phyloP scores from a whole-genome alignment of 2,329 filamentous ascomycete genomes.

The Phialophora chinensis region DNA sequence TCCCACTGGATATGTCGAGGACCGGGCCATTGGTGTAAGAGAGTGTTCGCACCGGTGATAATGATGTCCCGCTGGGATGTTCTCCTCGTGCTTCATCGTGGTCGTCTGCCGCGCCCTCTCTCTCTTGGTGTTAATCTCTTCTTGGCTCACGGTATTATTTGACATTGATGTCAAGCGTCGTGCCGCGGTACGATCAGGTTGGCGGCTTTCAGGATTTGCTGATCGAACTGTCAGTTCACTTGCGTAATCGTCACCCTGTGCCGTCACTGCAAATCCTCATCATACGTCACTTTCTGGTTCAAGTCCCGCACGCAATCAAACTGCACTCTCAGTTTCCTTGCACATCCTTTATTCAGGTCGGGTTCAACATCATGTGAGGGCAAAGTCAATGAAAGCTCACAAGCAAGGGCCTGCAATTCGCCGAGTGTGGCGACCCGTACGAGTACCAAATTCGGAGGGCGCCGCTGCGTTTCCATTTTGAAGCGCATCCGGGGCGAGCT shows the following conservation, averaged over 20 bases:
- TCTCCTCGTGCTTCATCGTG: slow-evolving; percentile 26
- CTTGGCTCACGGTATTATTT: background rate
- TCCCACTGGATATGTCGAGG: background rate
- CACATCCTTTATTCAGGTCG: background rate
- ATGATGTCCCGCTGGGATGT: slow-evolving; percentile 21
- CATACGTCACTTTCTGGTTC: slow-evolving; percentile 1
- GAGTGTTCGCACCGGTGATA: slow-evolving; percentile 7
- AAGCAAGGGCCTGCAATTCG: background rate
- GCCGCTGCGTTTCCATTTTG: background rate
- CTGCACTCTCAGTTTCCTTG: background rate
- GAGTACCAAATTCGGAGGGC: background rate
- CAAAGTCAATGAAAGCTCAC: background rate
- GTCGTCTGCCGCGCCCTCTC: background rate
- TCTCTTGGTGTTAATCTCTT: background rate
- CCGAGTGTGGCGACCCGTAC: too few relatives aligned
- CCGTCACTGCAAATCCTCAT: background rate
- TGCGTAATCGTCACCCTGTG: background rate
- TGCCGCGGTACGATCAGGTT: background rate
- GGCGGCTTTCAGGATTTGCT: background rate
- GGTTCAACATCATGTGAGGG: background rate
- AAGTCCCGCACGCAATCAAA: background rate
- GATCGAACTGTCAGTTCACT: background rate
- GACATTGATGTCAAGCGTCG: background rate
- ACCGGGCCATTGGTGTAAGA: too few relatives aligned
- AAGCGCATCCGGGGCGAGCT: background rate